Evolutionary conservation across 768 basidiomycete species (phyloP), one percentile per base, ranked within the genome.

Genomic region (Pisolithus albus): DNA sequence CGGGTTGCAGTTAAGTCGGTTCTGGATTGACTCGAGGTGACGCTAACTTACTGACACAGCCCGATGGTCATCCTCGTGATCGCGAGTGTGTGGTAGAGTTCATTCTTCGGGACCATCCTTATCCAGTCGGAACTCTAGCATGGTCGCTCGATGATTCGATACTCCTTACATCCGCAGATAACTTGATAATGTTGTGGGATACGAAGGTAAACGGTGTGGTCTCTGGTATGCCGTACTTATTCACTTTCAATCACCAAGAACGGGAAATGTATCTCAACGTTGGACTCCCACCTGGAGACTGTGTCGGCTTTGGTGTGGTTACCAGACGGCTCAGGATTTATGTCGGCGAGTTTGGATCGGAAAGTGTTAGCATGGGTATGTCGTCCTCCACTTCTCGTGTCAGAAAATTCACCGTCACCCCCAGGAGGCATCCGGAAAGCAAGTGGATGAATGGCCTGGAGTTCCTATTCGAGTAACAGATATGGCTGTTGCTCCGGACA

Each of bases 81-180:
- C 75, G 80, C 59, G 84, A 82, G 61, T 85, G 83, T 77, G 72
- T 68, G 32, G 73, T 75, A 44, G 77, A 82, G 56, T 73, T 72
- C 53, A 78, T 78, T 26, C 69, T 98, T 49, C 72, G 78, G 37
- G 90, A 86, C n/a, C 93, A 96, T 65, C 74, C 75, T 24, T 86
- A 86, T 63, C 64, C 83, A 8, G 84, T 98, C 4, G 84, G 84
- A 42, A 86, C 83, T 59, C 70, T 99, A 52, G 84, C 92, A 1
- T 99, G 95, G 94, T 97, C 96, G 24, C 75, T 86, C 47, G 92
- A 98, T 61, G 92, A 94, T 62, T 71, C 80, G 18, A 76, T 88
- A 56, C 72, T 99, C 53, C 76, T 96, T 41, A 92, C 92, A 6
- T 84, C 86, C 38, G 77, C 91, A 21, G 93, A 97, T 56, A 75